Evolutionary conservation across 1,284 basidiomycete species (phyloP).

Genomic region (Tilletia caries): DNA sequence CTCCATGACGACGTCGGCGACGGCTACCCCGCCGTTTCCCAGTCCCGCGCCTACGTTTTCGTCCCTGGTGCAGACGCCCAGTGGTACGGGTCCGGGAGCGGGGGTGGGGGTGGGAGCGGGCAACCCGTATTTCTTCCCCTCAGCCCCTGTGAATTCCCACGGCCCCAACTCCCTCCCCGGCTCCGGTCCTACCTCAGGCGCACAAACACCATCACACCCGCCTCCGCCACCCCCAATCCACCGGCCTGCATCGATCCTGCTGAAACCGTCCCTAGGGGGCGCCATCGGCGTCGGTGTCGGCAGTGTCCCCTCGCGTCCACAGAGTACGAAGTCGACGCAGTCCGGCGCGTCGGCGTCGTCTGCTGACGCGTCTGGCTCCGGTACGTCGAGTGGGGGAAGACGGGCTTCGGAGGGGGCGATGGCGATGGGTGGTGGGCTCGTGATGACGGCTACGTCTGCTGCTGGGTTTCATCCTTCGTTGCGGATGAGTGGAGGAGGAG

Average conservation of each 20-base stretch:
- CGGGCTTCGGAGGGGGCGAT: background rate
- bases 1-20: too few relatives aligned
- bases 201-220: background rate
- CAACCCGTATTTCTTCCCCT: background rate
- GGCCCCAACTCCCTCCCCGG: background rate
- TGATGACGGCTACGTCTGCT: background rate
- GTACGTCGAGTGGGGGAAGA: background rate
- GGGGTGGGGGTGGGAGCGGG: background rate
- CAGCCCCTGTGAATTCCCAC: background rate
- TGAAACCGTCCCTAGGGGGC: background rate
- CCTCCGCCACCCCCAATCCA: background rate
- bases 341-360: background rate
- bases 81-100: background rate
- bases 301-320: background rate
- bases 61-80: background rate
- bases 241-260: constrained; percentile 6
- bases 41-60: background rate
- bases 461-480: too few relatives aligned
- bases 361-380: background rate
- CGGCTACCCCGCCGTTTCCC: background rate
- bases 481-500: too few relatives aligned
- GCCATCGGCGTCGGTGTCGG: background rate
- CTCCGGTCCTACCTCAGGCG: background rate
- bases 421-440: background rate
- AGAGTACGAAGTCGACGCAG: background rate